Evolutionary conservation across 2,329 filamentous ascomycete genomes (phyloP).

Genomic region (Colletotrichum sp.): DNA sequence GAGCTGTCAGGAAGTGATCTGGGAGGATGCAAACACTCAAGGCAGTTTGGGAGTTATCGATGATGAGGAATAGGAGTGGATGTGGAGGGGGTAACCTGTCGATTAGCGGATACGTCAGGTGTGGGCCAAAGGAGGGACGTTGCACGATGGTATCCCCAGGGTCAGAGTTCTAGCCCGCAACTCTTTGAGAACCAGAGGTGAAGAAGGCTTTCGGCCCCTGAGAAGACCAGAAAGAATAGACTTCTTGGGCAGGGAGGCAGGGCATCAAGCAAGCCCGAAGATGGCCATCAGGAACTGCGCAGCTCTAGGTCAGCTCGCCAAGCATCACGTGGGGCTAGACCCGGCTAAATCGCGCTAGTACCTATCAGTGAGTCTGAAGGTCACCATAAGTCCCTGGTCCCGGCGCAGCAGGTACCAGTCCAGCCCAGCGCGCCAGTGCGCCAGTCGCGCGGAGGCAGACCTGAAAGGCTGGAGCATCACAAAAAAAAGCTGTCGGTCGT

Average conservation of each 20-base stretch:
- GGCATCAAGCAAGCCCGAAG: neutral
- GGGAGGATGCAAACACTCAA: neutral
- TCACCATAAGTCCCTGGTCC: constrained; percentile 4
- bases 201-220: neutral
- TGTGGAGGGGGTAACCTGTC: constrained; percentile 15
- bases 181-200: neutral
- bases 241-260: constrained; percentile 1
- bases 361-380: neutral
- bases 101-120: constrained; percentile 22
- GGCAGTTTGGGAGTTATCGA: neutral
- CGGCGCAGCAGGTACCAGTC: neutral
- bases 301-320: constrained; percentile 2
- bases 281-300: neutral
- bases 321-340: constrained; percentile 19
- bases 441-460: constrained; percentile 19
- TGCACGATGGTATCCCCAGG: constrained; percentile 1
- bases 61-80: constrained; percentile 19
- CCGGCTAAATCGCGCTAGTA: constrained; percentile 12
- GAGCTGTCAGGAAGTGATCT: neutral
- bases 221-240: neutral
- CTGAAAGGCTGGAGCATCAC: constrained; percentile 20
- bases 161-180: neutral
- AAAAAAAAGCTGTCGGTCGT: constrained; percentile 16
- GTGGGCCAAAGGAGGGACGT: constrained; percentile 6
- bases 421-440: neutral